These are phyloP conservation scores for Nigrograna mackinnonii DNA, from an alignment of 2,329 filamentous ascomycete species.

Conservation along the genomic window DNA sequence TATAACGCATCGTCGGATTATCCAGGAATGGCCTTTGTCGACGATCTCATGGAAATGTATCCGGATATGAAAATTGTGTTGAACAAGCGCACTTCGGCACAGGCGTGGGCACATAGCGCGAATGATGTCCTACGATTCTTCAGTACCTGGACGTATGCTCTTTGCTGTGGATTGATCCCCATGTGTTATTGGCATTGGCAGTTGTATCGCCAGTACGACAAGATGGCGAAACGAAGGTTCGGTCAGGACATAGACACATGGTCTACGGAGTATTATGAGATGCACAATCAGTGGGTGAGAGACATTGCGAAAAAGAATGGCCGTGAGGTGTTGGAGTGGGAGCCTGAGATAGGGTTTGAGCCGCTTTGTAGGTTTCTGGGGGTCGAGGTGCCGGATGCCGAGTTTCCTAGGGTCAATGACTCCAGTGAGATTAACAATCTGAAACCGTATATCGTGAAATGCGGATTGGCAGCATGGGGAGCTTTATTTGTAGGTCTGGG, in stretches of 20 bases:
- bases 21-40: not conserved
- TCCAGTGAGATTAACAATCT: not conserved
- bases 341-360: not conserved
- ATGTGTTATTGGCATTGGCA: not conserved
- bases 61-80: conserved; percentile 4
- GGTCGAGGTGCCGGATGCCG: not conserved
- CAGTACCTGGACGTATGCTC: not conserved
- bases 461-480: not conserved
- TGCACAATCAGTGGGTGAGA: conserved; percentile 1
- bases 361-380: conserved; percentile 1
- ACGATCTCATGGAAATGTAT: conserved; percentile 6
- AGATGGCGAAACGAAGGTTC: not conserved
- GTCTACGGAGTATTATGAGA: not conserved
- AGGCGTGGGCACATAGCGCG: not conserved
- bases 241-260: not conserved
- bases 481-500: not conserved
- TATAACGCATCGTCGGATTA: conserved; percentile 1
- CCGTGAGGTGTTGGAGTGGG: conserved; percentile 1
- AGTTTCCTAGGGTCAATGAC: conserved; percentile 2
- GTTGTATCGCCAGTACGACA: not conserved
- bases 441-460: not conserved
- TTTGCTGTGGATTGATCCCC: not conserved
- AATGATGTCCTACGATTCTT: not conserved
- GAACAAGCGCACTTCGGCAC: not conserved
- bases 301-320: not conserved